Base-by-base conservation (phyloP, 345 rosid species). In the Pistacia vera region DNA sequence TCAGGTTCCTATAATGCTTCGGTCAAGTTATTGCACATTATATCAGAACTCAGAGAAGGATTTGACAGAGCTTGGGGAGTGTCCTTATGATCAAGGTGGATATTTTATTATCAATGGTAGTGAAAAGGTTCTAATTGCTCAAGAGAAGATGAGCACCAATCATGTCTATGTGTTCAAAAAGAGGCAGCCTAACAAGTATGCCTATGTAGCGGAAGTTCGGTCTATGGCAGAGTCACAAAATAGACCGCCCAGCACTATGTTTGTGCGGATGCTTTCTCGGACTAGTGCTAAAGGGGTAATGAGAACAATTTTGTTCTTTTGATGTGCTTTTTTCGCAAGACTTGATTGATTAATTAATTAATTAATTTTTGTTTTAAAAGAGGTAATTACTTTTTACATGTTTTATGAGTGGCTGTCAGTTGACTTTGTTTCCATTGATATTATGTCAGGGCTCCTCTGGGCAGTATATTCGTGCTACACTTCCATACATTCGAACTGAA, bases 61-160 rank as follows among this genome's bases (percentile, higher is more conserved):
- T 89, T 80, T 93, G 84, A 96, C 97, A 4, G 99, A 96, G 85
- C 94, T 93, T 75, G 99, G 99, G 70, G 99, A 96, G 83, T 96
- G 99, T 78, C 98, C 99, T 35, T 96, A 88, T 79, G 99, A 96
- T 81, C 99, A 96, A 85, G 99, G 99, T 11, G 99, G 98, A 41
- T 96, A 96, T 78, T 96, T 96, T 72, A 96, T 96, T 51, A 93
- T 96, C n/a, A 96, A 96, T 87, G 98, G 98, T 59, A 96, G 99
- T 90, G 99, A 96, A 74, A 96, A 96, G 82, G 99, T 96, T 85
- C 84, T 96, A 33, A 96, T 96, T 81, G 98, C 99, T 51, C 98
- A 96, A 71, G 99, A 96, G 89, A 96, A 96, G 91, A 96, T 96
- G 98, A 96, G 99, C 85, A 93, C 99, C 35, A 96, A 96, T 79